Evolutionary conservation across 2,329 filamentous ascomycete species (phyloP), one percentile per base, ranked within the genome.

Genomic region (Trichoderma endophyticum): DNA sequence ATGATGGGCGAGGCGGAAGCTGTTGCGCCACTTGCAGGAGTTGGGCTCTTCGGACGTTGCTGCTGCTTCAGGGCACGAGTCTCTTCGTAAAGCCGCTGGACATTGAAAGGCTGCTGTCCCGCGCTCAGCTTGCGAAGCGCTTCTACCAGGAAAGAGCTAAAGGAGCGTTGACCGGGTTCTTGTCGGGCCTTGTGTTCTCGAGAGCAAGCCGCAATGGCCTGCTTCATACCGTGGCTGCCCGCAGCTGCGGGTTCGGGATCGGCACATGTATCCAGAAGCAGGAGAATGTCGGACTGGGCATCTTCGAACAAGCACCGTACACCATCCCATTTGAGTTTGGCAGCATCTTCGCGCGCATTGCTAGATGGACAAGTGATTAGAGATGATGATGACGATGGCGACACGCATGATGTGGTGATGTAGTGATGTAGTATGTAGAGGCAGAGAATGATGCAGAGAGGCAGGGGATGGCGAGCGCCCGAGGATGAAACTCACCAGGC

Each of bases 251-350:
- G 81, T 73, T 90, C 86, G 34, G 84, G 83, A n/a, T 86, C 78
- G 12, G 86, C 85, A 76, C 88, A 90, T n/a, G 87, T 88, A 78
- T 91, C 89, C 30, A 91, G 83, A 14, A 91, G 80, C 6, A 91
- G 80, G 15, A 91, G 83, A 43, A 91, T 88, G 77, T 91, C 89
- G 4, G 88, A 89, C 73, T 87, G 86, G 2, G 87, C 86, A 77
- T 91, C 88, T 74, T 91, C 89, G 65, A 91, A 85, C 18, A 90
- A 80, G 76, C 86, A 89, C 71, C 88, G 86, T 2, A 91, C 84
- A n/a, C 87, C 87, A 74, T 87, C 86, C 89, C 89, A 91, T 76
- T 87, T 90, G 32, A 91, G 81, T 78, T 86, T 89, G 36, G 88
- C 83, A n/a, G 89, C 85, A 77, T 89, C 86, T 73, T 88, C 86